Base-by-base conservation (phyloP, 257 asterid species). In the Fraxinus americana region DNA sequence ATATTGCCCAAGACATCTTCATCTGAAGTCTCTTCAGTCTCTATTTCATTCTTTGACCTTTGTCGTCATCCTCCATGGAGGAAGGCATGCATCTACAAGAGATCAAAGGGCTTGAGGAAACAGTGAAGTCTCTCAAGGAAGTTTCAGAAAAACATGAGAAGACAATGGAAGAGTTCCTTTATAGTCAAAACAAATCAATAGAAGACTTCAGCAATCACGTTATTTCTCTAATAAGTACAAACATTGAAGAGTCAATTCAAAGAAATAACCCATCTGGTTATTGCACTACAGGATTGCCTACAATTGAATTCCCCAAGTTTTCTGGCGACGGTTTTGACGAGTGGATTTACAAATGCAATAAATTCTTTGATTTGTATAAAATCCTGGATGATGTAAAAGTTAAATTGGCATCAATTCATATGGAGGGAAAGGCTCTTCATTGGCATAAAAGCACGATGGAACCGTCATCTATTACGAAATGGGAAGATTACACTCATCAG, bases 391-490 rank as follows among this genome's bases (percentile, higher is more conserved):
- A 69, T 5, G n/a, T 54, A 10, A 77, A 77, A 41, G 75, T 77
- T 17, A 77, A 21, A 23, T 19, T 77, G n/a, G 81, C 71, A 6
- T 69, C 81, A 0, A 2, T 69, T 25, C 81, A 77, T 21, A 12
- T 70, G 69, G 76, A 77, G 11, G 76, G 81, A 0, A 41, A 69
- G 23, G 81, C 81, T 21, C 76, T 77, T 19, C 41, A 41, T 5
- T 77, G 81, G 81, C 81, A 77, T 13, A 36, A 23, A 21, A 0
- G 3, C 11, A 5, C 8, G 12, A 57, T 32, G 48, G 0, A 30
- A 2, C 7, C 0, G 30, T 50, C 68, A 29, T 0, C 39, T 1
- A 4, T 7, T 30, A 4, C 16, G 17, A 23, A 29, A 50, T 73
- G 77, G 77, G 77, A 50, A 1, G 68, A 50, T 16, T 73, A 73